Conservation (phyloP, 768 basidiomycete genomes). For the Atractiella rhizophila region DNA sequence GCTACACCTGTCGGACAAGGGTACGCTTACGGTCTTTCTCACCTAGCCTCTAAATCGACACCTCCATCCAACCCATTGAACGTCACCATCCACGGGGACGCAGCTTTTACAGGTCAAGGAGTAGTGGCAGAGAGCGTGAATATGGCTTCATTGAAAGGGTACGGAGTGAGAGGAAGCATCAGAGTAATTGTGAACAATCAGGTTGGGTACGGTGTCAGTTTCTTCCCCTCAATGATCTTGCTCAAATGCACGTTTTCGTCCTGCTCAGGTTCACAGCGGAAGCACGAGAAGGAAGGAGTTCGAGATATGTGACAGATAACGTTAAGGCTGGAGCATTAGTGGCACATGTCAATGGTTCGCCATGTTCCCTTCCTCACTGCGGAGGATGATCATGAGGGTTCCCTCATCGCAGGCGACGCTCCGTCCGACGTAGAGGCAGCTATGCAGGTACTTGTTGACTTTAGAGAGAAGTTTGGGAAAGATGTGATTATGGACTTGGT, state of each 20-base stretch:
- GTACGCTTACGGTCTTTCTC: slow-evolving; percentile 67
- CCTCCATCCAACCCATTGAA: no score
- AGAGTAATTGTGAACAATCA: slow-evolving; percentile 59
- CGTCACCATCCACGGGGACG: slow-evolving; percentile 55
- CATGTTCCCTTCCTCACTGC: not conserved
- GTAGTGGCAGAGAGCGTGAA: slow-evolving; percentile 75
- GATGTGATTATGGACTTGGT: no score
- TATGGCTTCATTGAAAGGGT: slow-evolving; percentile 61
- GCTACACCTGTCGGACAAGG: slow-evolving; percentile 67
- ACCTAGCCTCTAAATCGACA: no score
- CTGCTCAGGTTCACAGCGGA: slow-evolving; percentile 91
- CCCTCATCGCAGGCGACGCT: slow-evolving; percentile 83
- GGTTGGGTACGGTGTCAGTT: no score
- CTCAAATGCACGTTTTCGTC: no score
- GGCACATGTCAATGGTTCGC: no score
- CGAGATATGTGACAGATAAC: slow-evolving; percentile 30
- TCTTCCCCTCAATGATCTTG: no score
- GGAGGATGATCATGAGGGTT: slow-evolving; percentile 46
- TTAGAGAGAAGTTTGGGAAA: slow-evolving; percentile 63
- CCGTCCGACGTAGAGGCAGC: slow-evolving; percentile 73
- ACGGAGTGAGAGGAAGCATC: slow-evolving; percentile 65
- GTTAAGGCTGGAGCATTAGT: slow-evolving; percentile 5
- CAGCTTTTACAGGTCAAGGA: slow-evolving; percentile 71
- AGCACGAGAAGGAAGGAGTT: slow-evolving; percentile 55
- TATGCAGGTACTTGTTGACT: slow-evolving; percentile 61